Percentiles rank a stretch among this genome's conserved stretches.
Evolutionary conservation across 345 rosid genomes (phyloP).

Genomic region (Bruguiera sexangula): DNA sequence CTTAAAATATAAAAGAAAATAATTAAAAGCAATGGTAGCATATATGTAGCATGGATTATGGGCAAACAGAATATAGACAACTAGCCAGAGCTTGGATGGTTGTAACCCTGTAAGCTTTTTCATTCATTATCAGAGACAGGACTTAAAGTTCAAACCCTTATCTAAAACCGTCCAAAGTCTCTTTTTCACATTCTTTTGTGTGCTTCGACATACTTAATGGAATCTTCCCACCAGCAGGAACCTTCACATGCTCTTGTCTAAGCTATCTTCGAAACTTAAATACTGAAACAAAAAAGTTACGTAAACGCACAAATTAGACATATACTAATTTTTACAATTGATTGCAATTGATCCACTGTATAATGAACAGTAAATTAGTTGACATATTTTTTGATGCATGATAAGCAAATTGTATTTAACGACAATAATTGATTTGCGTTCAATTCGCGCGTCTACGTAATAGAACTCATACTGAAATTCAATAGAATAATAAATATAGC

Average conservation of each 20-base stretch:
- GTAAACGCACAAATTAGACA: no score
- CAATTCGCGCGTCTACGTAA: no score
- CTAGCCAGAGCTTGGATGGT: conserved; percentile 25
- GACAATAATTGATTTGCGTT: no score
- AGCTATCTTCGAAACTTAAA: conserved; percentile 7
- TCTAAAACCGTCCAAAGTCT: conserved; percentile 33
- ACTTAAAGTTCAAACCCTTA: conserved; percentile 16
- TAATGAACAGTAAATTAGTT: no score
- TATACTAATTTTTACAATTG: no score
- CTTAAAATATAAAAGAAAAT: background rate
- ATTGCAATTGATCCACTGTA: no score
- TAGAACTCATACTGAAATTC: background rate
- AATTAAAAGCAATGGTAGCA: background rate
- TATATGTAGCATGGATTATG: background rate
- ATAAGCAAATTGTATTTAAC: no score
- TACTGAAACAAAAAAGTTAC: background rate
- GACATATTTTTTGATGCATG: no score
- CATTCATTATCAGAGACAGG: conserved; percentile 23
- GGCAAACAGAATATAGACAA: conserved; percentile 40
- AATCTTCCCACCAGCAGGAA: conserved; percentile 29
- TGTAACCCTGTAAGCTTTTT: conserved; percentile 23
- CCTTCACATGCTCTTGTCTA: conserved; percentile 28
- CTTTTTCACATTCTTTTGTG: conserved; percentile 11
- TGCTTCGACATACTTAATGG: conserved; percentile 11
- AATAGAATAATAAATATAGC: background rate